phyloP scores from a whole-genome alignment of 345 rosid species.

The Brassica incana region DNA sequence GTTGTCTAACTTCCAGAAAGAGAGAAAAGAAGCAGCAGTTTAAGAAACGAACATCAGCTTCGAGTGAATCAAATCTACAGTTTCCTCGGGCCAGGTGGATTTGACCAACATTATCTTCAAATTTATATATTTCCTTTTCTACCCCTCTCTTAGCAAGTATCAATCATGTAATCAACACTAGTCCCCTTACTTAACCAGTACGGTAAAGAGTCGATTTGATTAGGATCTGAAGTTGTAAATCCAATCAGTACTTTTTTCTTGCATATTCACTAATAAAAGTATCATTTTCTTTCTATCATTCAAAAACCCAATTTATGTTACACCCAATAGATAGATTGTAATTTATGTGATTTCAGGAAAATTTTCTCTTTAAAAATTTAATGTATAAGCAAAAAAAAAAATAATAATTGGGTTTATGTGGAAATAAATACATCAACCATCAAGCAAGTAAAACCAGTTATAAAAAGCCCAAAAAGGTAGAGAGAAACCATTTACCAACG shows the following conservation, averaged over 20 bases:
- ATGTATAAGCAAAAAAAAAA: background rate
- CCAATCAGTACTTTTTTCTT: background rate
- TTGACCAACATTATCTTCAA: conserved; percentile 51
- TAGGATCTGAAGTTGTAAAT: background rate
- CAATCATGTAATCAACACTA: background rate
- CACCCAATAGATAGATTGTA: background rate
- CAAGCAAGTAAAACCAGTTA: conserved; percentile 23
- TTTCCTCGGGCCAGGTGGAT: conserved; percentile 77
- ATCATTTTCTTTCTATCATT: background rate
- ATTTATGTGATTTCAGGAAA: background rate
- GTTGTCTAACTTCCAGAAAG: conserved; percentile 15
- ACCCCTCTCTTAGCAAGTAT: background rate
- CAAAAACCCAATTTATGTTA: background rate
- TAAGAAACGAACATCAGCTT: conserved; percentile 46
- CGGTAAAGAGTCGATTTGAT: background rate
- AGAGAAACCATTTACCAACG: conserved; percentile 20
- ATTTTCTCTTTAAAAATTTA: background rate
- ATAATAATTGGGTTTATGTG: background rate
- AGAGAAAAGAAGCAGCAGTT: conserved; percentile 32
- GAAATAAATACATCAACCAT: background rate
- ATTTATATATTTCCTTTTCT: conserved; percentile 8
- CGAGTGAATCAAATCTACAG: conserved; percentile 65
- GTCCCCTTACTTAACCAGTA: background rate
- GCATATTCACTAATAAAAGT: background rate
- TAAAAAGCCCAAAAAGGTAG: conserved; percentile 13